Conservation (phyloP, 1,284 basidiomycete species). For the Cutaneotrichosporon spelunceum region DNA sequence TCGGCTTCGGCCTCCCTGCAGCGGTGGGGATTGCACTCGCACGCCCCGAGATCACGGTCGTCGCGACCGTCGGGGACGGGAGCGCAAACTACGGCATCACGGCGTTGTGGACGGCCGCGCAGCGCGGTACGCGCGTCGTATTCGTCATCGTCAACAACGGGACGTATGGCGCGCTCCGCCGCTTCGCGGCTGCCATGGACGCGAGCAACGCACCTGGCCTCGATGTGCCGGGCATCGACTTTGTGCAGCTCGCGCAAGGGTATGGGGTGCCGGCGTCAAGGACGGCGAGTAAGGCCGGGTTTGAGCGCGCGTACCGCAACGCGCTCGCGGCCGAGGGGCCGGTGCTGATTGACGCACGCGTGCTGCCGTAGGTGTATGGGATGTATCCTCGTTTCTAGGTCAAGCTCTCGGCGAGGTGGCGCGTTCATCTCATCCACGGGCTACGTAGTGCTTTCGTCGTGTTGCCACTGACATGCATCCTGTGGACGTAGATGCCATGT, state of each 20-base stretch:
- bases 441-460: too few relatives aligned
- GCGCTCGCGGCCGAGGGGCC: slow-evolving; percentile 12
- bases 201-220: slow-evolving; percentile 10
- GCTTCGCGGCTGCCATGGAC: slow-evolving; percentile 12
- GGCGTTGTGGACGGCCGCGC: slow-evolving; percentile 15
- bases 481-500: too few relatives aligned
- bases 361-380: neutral
- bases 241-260: slow-evolving; percentile 13
- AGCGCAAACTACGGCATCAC: slow-evolving; percentile 19
- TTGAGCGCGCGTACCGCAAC: slow-evolving; percentile 12
- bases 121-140: slow-evolving; percentile 9
- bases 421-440: too few relatives aligned
- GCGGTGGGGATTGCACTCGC: slow-evolving; percentile 17
- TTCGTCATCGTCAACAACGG: slow-evolving; percentile 22
- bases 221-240: slow-evolving; percentile 22
- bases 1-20: slow-evolving; percentile 19
- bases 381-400: neutral
- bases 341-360: slow-evolving; percentile 16
- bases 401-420: too few relatives aligned
- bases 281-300: slow-evolving; percentile 3
- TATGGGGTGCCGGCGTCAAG: slow-evolving; percentile 16
- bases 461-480: too few relatives aligned
- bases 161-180: slow-evolving; percentile 16
- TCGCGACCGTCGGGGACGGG: slow-evolving; percentile 18
- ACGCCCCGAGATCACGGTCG: slow-evolving; percentile 14